phyloP scores from a whole-genome alignment of 495 filamentous ascomycete species.

The Rhypophila decipiens region DNA sequence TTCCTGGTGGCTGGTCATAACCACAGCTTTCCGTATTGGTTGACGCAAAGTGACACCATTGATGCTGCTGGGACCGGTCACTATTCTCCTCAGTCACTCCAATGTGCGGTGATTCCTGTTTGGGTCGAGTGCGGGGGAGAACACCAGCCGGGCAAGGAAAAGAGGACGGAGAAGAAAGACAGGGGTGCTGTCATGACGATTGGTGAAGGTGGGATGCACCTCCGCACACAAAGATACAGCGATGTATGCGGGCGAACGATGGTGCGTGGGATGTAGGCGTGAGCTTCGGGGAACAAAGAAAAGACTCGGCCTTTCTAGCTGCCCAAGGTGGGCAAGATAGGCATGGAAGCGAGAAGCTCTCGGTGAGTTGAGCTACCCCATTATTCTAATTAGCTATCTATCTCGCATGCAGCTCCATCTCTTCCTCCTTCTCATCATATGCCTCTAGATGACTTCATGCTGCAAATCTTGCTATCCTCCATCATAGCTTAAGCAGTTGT shows the following conservation, averaged over 20 bases:
- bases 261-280: no score
- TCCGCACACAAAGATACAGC: no score
- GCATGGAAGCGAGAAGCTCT: not conserved
- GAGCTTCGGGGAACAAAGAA: not conserved
- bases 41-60: conserved; percentile 2
- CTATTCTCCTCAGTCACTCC: not conserved
- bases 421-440: not conserved
- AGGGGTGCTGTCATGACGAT: no score
- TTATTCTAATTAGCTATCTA: no score
- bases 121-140: not conserved
- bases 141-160: not conserved
- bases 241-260: no score
- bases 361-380: no score
- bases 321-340: not conserved
- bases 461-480: no score
- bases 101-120: not conserved
- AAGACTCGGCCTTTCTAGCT: no score
- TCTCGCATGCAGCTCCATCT: not conserved
- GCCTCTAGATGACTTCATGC: no score
- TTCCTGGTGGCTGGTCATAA: conserved; percentile 4
- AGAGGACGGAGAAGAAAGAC: not conserved
- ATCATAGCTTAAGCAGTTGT: no score
- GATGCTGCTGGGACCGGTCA: not conserved
- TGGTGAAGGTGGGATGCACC: not conserved
- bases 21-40: not conserved